Evolutionary conservation across 1,139 yeast genomes (phyloP), one percentile per base, ranked within the genome.

Genomic region (Geotrichum aggregatum): DNA sequence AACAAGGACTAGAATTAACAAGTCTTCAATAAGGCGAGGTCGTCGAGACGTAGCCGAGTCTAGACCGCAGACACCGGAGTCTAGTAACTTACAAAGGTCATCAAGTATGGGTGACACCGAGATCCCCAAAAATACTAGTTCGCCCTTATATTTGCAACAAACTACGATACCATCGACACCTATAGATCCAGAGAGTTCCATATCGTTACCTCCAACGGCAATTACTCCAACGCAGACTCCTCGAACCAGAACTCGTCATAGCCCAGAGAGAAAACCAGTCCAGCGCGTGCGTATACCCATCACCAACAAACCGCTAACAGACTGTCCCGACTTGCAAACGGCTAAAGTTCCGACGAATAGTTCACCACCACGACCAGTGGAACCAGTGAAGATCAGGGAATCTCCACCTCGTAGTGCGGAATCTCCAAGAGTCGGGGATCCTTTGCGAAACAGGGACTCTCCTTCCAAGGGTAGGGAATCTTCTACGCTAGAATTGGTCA

Each of bases 1-100:
- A 1, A 63, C 66, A 1, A 53, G 63, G 36, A 64, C 67, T 3
- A 52, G 63, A 31, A 63, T 64, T 52, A 60, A 59, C 46, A 64
- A 63, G 52, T 49, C 59, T 16, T 60, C 64, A 1, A 49, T 60
- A 11, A 55, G 63, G 21, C 56, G 59, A 14, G 60, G 61, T 3
- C 44, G 58, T 22, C 47, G 57, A 26, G 47, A 50, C 31, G 30
- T 44, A 28, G 50, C 49, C 22, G 44, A 36, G 16, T n/a, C 47
- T n/a, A 24, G 41, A 13, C 11, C 47, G 4, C 41, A 21, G 13
- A 26, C 41, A 3, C 21, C 41, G 2, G 47, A 44, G 14, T 18
- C 28, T 16, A 21, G 14, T 22, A 16, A 10, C 2, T 18, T 39
- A 16, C 28, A 21, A 21, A 13, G 22, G 16, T 21, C 28, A 10